Evolutionary conservation across 208 protist genomes (phyloP).

Genomic region (Trypanosoma conorhini): DNA sequence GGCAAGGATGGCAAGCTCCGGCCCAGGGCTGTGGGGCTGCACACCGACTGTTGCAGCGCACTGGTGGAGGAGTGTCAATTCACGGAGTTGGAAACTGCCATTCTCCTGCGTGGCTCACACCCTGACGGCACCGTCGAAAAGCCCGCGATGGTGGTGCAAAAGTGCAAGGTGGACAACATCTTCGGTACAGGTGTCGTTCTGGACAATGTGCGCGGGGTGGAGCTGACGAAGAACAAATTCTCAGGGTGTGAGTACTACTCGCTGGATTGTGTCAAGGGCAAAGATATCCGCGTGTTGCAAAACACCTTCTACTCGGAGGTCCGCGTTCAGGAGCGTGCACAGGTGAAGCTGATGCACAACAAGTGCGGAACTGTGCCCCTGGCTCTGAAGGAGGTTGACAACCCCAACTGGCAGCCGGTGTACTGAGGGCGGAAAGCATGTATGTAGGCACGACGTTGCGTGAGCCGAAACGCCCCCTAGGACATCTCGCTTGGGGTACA

Average conservation of each 20-base stretch:
- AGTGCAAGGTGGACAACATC: conserved; percentile 57
- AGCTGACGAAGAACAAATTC: conserved; percentile 49
- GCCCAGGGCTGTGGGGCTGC: conserved; percentile 44
- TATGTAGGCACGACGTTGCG: conserved; percentile 8
- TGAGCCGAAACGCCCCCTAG: no score
- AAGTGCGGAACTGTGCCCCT: conserved; percentile 55
- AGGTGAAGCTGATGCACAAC: conserved; percentile 67
- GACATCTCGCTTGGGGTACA: no score
- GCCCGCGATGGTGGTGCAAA: conserved; percentile 33
- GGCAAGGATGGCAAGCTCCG: conserved; percentile 19
- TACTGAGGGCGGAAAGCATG: conserved; percentile 46
- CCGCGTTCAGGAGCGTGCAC: conserved; percentile 57
- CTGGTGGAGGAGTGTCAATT: conserved; percentile 36
- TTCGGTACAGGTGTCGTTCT: conserved; percentile 60
- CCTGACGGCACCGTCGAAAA: conserved; percentile 12
- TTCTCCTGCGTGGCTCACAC: conserved; percentile 35
- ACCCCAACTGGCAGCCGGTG: conserved; percentile 62
- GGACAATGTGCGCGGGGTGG: conserved; percentile 53
- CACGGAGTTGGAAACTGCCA: conserved; percentile 35
- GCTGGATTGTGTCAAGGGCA: conserved; percentile 60
- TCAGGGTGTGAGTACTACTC: conserved; percentile 80
- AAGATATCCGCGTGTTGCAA: conserved; percentile 45
- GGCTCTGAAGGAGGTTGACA: conserved; percentile 53
- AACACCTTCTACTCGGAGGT: conserved; percentile 67
- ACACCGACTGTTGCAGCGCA: conserved; percentile 48